Evolutionary conservation across 306 rosid genomes (phyloP), one percentile per base, ranked within the genome.

Genomic region (Fragaria ananassa): DNA sequence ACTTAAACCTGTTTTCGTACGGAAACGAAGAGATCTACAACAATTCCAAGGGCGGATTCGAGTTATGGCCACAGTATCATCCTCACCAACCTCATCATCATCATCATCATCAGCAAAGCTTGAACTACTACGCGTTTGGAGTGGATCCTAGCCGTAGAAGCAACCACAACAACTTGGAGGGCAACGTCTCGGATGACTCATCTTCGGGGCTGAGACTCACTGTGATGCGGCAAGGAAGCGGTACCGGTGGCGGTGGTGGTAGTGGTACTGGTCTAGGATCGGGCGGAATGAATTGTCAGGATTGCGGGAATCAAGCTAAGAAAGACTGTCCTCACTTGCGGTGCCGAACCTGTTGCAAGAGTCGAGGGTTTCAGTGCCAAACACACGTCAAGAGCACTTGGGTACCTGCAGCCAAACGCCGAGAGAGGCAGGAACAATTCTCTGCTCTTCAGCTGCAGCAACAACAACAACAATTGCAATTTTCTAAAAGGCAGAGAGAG

Each of bases 311-410:
- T 83, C 99, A 95, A 67, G 96, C 99, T 0, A 95, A 95, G 90
- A 95, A 95, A 80, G 99, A 92, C 45, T 95, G 99, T 61, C 19
- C 82, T 0, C 96, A 95, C 74, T 83, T 92, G 54, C 58, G 99
- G 69, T 95, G 99, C 82, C 81, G 99, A 45, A 95, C 99, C 21
- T 95, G 99, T 65, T 95, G 99, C 60, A 92, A 89, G 78, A 95
- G 97, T 81, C 91, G 99, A 85, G 99, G 99, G 88, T 85, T 90
- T 85, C 97, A 83, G 71, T 95, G 99, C 70, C 91, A 84, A 39
- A 95, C 99, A 19, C 99, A 96, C 84, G 89, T 96, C 23, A 96
- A 86, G 87, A 96, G 99, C 86, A 96, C 99, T 70, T 96, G 99
- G 99, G 97, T 96, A 50, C 99, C 99, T 1, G 99, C 97, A 0